Evolutionary conservation across 2,329 filamentous ascomycete genomes (phyloP).

Genomic region (Microcyclosporella mali): DNA sequence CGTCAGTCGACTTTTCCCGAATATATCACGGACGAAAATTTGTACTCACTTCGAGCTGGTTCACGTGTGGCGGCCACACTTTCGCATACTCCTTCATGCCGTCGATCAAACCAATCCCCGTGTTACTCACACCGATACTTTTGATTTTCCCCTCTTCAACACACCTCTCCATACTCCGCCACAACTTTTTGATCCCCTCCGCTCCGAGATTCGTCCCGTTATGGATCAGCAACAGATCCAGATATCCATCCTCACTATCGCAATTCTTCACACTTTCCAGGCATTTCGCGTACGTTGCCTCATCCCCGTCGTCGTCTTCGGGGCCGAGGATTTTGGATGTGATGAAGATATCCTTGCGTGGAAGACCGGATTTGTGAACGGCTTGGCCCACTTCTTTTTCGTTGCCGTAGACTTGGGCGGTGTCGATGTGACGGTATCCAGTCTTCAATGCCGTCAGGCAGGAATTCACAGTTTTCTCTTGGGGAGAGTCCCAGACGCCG

Average conservation of each 20-base stretch:
- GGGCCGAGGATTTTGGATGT: slow-evolving; percentile 63
- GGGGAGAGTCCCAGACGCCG: slow-evolving; percentile 53
- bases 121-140: slow-evolving; percentile 69
- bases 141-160: slow-evolving; percentile 54
- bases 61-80: slow-evolving; percentile 63
- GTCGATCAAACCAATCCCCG: slow-evolving; percentile 60
- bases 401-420: slow-evolving; percentile 65
- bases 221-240: slow-evolving; percentile 68
- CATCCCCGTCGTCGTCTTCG: slow-evolving; percentile 45
- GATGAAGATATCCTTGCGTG: slow-evolving; percentile 57
- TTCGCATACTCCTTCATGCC: slow-evolving; percentile 61
- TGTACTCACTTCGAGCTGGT: slow-evolving; percentile 61
- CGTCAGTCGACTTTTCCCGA: background rate
- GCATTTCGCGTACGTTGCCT: slow-evolving; percentile 52
- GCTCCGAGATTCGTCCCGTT: slow-evolving; percentile 50
- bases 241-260: slow-evolving; percentile 53
- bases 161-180: slow-evolving; percentile 59
- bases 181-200: slow-evolving; percentile 54
- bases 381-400: slow-evolving; percentile 62
- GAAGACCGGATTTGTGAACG: slow-evolving; percentile 50
- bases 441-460: slow-evolving; percentile 52
- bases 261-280: slow-evolving; percentile 60
- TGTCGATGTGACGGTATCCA: slow-evolving; percentile 61
- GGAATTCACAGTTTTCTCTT: slow-evolving; percentile 41
- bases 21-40: background rate